Conservation (phyloP, 805 yeast genomes). For the Priceomyces fermenticarens region DNA sequence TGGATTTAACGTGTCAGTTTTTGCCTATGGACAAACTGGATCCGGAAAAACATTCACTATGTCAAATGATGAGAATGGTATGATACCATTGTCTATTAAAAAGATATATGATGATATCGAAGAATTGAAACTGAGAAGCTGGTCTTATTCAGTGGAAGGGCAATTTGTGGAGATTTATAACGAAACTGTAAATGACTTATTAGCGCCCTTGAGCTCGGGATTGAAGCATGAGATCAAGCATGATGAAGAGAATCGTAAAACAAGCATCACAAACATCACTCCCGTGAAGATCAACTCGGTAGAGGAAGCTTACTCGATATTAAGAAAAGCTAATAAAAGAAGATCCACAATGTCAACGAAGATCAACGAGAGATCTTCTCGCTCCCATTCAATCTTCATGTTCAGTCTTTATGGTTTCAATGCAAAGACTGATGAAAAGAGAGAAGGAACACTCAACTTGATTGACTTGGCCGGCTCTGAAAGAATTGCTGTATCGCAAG, state of each 20-base stretch:
- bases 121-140: slow-evolving; percentile 49
- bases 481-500: slow-evolving; percentile 71
- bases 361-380: slow-evolving; percentile 79
- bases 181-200: slow-evolving; percentile 71
- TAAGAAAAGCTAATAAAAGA: slow-evolving; percentile 55
- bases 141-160: slow-evolving; percentile 62
- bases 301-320: slow-evolving; percentile 46
- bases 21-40: slow-evolving; percentile 97
- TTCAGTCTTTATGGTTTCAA: slow-evolving; percentile 59
- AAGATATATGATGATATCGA: slow-evolving; percentile 63
- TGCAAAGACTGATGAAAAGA: slow-evolving; percentile 40
- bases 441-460: slow-evolving; percentile 67
- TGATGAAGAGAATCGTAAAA: slow-evolving; percentile 49
- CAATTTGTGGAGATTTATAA: slow-evolving; percentile 89
- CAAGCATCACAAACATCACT: slow-evolving; percentile 60
- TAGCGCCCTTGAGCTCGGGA: slow-evolving; percentile 25
- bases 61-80: slow-evolving; percentile 69
- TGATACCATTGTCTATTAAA: slow-evolving; percentile 72
- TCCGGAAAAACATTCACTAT: slow-evolving; percentile 92
- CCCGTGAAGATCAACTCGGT: slow-evolving; percentile 45
- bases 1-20: slow-evolving; percentile 89
- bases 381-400: slow-evolving; percentile 85
- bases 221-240: slow-evolving; percentile 69
- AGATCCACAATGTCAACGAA: slow-evolving; percentile 80
- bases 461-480: slow-evolving; percentile 96